Evolutionary conservation across 1,139 yeast species (phyloP), one percentile per base, ranked within the genome.

Genomic region (Sugiyamaella sp.): DNA sequence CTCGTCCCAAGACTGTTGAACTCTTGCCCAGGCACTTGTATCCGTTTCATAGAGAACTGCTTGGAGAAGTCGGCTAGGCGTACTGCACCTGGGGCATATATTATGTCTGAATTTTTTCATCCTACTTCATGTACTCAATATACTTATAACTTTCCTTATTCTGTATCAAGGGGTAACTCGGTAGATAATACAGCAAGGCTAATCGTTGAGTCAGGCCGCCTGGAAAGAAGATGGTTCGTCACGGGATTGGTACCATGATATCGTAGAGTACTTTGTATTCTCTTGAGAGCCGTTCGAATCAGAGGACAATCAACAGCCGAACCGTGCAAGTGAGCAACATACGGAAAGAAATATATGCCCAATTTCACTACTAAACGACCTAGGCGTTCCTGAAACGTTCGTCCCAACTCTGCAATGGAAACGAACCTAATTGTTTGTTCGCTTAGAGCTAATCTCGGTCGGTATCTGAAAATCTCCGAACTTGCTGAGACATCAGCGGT

Each of bases 351-450:
- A 16, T 12, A 33, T 29, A n/a, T 41, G 16, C 14, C 46, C 39
- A 16, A 35, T 32, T 22, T 32, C 24, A n/a, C 12, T 24, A 12
- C 22, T 24, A 41, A n/a, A 43, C 39, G 39, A 29, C 10, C 24
- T 10, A 32, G 47, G 38, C 40, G 47, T 21, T 29, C 35, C 35
- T 29, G 35, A 29, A 29, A 29, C 35, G 35, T 33, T 29, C 39
- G 47, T 19, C 38, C 24, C 19, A 32, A 21, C 47, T 43, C 20
- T 32, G 19, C 47, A 43, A 35, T 22, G 17, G 29, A 29, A 20
- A 32, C 47, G 39, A 43, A 43, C 47, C 24, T 43, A 29, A 43
- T 43, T 43, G 4, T 10, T n/a, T 22, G 25, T 43, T 43, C 47
- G 47, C 47, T 43, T 43, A 43, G 14, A 27, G 39, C 16, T n/a